Evolutionary conservation across 495 filamentous ascomycete species (phyloP).

Genomic region (Penicillium tannophilum): DNA sequence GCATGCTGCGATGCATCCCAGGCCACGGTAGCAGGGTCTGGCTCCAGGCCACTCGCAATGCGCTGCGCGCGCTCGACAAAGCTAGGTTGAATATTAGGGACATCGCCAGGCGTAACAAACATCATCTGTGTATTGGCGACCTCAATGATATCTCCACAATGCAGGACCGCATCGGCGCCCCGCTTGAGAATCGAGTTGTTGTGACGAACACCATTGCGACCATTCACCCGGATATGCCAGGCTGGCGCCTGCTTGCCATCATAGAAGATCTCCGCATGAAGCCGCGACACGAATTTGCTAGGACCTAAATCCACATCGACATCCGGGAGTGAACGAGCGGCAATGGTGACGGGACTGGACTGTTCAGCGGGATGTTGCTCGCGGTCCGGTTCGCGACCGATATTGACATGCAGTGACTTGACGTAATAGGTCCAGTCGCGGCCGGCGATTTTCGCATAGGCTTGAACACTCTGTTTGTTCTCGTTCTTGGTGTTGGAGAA

Average conservation of each 20-base stretch:
- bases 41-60: constrained; percentile 48
- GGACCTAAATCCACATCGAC: constrained; percentile 94
- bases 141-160: constrained; percentile 85
- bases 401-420: constrained; percentile 74
- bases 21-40: constrained; percentile 27
- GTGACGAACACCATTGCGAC: constrained; percentile 85
- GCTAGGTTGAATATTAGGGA: constrained; percentile 59
- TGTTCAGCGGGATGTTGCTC: constrained; percentile 46
- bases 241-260: constrained; percentile 59
- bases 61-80: constrained; percentile 54
- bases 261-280: constrained; percentile 85
- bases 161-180: constrained; percentile 63
- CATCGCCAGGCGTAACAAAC: constrained; percentile 80
- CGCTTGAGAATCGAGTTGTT: constrained; percentile 69
- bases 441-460: constrained; percentile 92
- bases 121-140: constrained; percentile 95
- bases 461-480: constrained; percentile 71
- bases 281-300: constrained; percentile 85
- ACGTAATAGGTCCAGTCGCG: constrained; percentile 95
- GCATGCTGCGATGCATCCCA: constrained; percentile 46
- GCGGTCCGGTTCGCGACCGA: constrained; percentile 77
- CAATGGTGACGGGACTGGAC: constrained; percentile 48
- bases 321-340: constrained; percentile 45
- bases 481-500: constrained; percentile 74
- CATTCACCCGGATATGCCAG: constrained; percentile 85